Base-by-base conservation (phyloP, 2,329 filamentous ascomycete species). In the Cladosporium sp. region DNA sequence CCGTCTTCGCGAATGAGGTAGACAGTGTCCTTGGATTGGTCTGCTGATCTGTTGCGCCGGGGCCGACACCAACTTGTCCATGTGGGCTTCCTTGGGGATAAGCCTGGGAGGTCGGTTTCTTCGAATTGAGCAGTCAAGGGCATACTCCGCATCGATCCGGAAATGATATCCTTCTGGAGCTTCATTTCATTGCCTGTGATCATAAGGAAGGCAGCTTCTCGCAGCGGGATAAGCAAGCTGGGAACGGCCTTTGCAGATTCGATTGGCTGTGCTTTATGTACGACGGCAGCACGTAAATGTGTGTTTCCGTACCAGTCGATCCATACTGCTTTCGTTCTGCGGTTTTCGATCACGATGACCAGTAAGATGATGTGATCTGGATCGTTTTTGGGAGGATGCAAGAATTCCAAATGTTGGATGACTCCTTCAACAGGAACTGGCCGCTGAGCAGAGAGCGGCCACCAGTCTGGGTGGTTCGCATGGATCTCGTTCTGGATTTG, bases 1-100 rank as follows among this genome's bases (percentile, higher is more conserved):
- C 93, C 93, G 65, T 97, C 92, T 70, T 97, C 92, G 51, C 91
- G 83, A 9, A 86, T 87, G 13, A 98, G 74, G 64, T 93, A 95
- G 45, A 97, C 83, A 55, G 85, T 83, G 63, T 97, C 93, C 34
- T 84, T 82, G 14, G 74, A 77, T 50, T 79, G 73, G 49, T 80
- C 79, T 59, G 85, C 86, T 10, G 74, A 70, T 55, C 78, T 78
- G 19, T 83, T 78, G 7, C 92, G 83, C 54, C 82, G 79, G 2
- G 90, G 87, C 54, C 88, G 81, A 28, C 89, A 83, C 91, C 92
- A 98, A 19, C 86, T 82, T 3, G 86, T 86, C 87, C 90, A 96
- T 3, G 61, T 38, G 38, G 65, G 65, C 10, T 55, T 40, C 28
- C 46, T 43, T 8, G 62, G 45, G 4, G 65, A 68, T 32, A 46